These are phyloP conservation scores for Aspergillus sp. DNA, from an alignment of 2,329 filamentous ascomycete genomes.

Conservation along the genomic window DNA sequence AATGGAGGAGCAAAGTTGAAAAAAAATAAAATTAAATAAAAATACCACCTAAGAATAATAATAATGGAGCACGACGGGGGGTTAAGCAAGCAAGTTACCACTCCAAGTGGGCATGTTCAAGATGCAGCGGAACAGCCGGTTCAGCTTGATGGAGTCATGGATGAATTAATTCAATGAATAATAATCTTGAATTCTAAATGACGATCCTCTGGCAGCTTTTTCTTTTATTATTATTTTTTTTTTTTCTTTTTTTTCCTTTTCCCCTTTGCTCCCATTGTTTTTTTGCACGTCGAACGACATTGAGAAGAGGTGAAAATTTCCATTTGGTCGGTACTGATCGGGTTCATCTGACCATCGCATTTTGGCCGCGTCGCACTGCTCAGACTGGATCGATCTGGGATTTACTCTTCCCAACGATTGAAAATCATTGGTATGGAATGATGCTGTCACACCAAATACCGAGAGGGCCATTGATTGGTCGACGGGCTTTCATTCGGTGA, in stretches of 20 bases:
- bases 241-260: too few relatives aligned
- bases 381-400: too few relatives aligned
- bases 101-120: not conserved
- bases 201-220: not conserved
- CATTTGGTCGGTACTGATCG: too few relatives aligned
- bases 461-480: not conserved
- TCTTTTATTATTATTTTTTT: too few relatives aligned
- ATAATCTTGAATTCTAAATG: not conserved
- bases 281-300: not conserved
- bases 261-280: not conserved
- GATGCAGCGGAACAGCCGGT: conserved; percentile 13
- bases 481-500: not conserved
- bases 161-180: not conserved
- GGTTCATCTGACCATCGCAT: too few relatives aligned
- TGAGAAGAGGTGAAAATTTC: not conserved
- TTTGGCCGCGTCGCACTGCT: too few relatives aligned
- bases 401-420: too few relatives aligned
- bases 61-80: not conserved
- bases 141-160: not conserved
- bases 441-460: not conserved
- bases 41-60: not conserved
- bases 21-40: not conserved
- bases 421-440: not conserved
- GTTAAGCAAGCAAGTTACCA: not conserved
- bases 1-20: not conserved